Conservation (phyloP, 2,329 filamentous ascomycete genomes). For the Botrytis paeoniae region DNA sequence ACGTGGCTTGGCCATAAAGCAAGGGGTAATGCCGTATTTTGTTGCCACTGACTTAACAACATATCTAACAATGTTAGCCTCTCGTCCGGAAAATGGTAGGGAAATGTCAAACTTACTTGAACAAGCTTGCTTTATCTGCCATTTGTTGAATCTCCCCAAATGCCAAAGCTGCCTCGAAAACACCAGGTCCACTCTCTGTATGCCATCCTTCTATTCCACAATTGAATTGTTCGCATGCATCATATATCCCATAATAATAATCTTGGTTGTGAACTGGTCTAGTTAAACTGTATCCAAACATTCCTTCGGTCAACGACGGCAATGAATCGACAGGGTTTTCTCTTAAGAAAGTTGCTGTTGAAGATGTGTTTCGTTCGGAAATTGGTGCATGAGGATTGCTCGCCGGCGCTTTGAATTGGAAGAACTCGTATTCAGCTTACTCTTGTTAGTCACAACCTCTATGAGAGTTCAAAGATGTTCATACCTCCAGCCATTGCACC, state of each 20-base stretch:
- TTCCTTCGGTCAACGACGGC: conserved; percentile 81
- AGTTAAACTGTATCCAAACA: conserved; percentile 93
- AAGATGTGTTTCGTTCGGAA: conserved; percentile 58
- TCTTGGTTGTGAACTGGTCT: conserved; percentile 86
- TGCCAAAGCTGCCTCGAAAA: conserved; percentile 92
- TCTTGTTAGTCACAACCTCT: conserved; percentile 7
- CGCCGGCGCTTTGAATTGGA: conserved; percentile 73
- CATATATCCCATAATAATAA: conserved; percentile 86
- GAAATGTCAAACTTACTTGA: conserved; percentile 60
- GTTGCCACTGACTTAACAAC: conserved; percentile 85
- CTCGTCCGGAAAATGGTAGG: not conserved
- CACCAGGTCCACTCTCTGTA: conserved; percentile 88
- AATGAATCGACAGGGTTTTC: conserved; percentile 71
- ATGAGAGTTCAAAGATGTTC: conserved; percentile 34
- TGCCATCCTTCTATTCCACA: conserved; percentile 93
- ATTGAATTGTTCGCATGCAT: conserved; percentile 72
- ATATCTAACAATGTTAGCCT: conserved; percentile 49
- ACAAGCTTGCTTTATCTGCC: conserved; percentile 87
- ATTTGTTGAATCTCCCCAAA: conserved; percentile 84
- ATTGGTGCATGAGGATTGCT: conserved; percentile 43
- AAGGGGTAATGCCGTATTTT: conserved; percentile 87
- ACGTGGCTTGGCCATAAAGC: conserved; percentile 97
- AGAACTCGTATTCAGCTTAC: conserved; percentile 91
- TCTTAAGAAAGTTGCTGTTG: conserved; percentile 71
- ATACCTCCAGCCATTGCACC: conserved; percentile 86